phyloP scores from a whole-genome alignment of 257 asterid species.

The Przewalskia tangutica region DNA sequence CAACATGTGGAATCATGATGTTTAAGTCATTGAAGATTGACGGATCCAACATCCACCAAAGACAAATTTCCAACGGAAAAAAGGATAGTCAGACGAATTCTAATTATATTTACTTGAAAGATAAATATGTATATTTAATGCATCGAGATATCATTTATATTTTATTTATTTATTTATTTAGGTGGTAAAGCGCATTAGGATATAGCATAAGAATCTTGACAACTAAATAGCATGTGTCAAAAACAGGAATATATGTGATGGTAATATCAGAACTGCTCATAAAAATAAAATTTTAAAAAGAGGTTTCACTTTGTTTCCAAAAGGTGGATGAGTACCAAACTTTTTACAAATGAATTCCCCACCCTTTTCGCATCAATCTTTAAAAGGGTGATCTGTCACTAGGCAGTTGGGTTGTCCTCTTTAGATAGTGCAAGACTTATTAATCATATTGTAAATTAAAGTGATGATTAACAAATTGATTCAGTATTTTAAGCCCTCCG shows the following conservation, averaged over 20 bases:
- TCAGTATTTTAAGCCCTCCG: background rate
- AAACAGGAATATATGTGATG: background rate
- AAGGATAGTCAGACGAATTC: no score
- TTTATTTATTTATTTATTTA: background rate
- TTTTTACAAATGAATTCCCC: background rate
- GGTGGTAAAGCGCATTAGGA: background rate
- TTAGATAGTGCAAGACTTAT: background rate
- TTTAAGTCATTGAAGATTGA: no score
- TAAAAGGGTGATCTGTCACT: background rate
- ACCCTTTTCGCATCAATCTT: background rate
- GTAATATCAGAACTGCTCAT: background rate
- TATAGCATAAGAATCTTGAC: background rate
- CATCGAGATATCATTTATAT: no score
- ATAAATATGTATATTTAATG: background rate
- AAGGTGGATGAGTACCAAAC: slow-evolving; percentile 1
- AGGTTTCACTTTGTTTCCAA: background rate
- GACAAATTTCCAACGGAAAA: no score
- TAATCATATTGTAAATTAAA: background rate
- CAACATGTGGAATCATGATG: no score
- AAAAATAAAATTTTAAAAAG: background rate
- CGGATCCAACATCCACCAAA: no score
- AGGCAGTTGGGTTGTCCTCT: background rate
- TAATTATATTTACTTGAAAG: no score
- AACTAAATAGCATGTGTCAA: background rate
- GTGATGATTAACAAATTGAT: background rate